Evolutionary conservation across 257 asterid genomes (phyloP), one percentile per base, ranked within the genome.

Genomic region (Linderniella brevidens): DNA sequence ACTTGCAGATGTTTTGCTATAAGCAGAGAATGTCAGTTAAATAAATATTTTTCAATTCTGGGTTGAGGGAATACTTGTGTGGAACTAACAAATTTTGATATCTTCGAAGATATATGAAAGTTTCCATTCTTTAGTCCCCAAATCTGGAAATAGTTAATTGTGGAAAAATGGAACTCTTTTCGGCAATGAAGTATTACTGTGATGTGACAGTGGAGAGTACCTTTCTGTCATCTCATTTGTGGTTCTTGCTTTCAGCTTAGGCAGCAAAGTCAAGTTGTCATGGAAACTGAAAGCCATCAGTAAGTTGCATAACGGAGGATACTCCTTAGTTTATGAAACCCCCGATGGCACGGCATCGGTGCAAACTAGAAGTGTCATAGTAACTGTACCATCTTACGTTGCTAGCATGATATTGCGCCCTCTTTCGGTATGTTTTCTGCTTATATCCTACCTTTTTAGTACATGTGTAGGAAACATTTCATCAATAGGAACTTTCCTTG

Each of bases 341-440:
- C 95, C 95, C 37, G 67, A 56, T 40, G 95, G 98, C 58, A 50
- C 58, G 37, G 84, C 69, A 71, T 61, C 80, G 50, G 55, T 88
- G 68, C 70, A 53, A 76, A 76, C 82, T 60, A 73, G 57, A 67
- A 78, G 84, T 61, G 70, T 88, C 38, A 88, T 84, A 53, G 69
- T 88, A 92, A 76, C 95, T 59, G 62, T 80, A 53, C 98, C 98
- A 17, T 80, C 98, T 61, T 63, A 84, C 41, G 77, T 78, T 54
- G 93, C 96, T 41, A 73, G 94, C 76, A 65, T 63, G 54, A 64
- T 88, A 65, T 44, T 84, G 54, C 78, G 72, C 46, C 93, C 94
- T 12, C 82, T 88, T 58, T 84, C 98, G 68, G 98, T 88, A 75
- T 46, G 95, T 70, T 53, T 42, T 29, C 54, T 50, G 20, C 61